Evolutionary conservation across 2,329 filamentous ascomycete species (phyloP).

Genomic region (Mycosphaerelloides madeirae): DNA sequence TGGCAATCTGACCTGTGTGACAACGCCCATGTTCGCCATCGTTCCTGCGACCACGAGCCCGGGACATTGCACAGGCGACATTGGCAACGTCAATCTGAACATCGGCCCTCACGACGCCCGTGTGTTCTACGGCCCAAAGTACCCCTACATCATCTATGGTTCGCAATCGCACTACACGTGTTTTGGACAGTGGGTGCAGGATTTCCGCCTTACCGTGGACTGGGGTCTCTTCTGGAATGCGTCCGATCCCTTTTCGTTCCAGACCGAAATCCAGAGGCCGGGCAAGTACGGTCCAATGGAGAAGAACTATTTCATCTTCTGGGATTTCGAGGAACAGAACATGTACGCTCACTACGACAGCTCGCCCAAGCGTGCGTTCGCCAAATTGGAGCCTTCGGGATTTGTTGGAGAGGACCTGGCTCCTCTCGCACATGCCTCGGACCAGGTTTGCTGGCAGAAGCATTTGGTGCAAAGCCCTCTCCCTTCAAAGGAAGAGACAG

Average conservation of each 20-base stretch:
- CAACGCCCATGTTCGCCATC: not conserved
- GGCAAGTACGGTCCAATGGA: conserved; percentile 45
- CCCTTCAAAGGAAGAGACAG: not conserved
- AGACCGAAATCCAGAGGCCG: conserved; percentile 52
- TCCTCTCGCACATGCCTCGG: conserved; percentile 27
- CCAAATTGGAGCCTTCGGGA: conserved; percentile 44
- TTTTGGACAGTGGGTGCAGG: conserved; percentile 55
- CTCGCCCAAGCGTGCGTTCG: conserved; percentile 47
- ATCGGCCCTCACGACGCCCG: conserved; percentile 56
- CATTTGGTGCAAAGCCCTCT: conserved; percentile 3
- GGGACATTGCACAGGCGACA: conserved; percentile 5
- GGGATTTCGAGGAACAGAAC: conserved; percentile 45
- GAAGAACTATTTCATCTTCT: conserved; percentile 62
- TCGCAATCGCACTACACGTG: conserved; percentile 53
- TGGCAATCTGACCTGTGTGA: conserved; percentile 3
- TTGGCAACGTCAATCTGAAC: conserved; percentile 33
- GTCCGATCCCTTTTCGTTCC: conserved; percentile 36
- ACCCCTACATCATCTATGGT: conserved; percentile 51
- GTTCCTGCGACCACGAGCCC: conserved; percentile 3
- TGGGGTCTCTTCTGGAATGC: conserved; percentile 28
- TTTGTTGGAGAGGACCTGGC: conserved; percentile 47
- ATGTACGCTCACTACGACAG: conserved; percentile 53
- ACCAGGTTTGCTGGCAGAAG: conserved; percentile 7
- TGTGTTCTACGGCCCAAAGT: conserved; percentile 51
- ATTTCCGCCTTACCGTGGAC: conserved; percentile 45